Evolutionary conservation across 2,329 filamentous ascomycete genomes (phyloP), one percentile per base, ranked within the genome.

Genomic region (Domatiomyces catenatus): DNA sequence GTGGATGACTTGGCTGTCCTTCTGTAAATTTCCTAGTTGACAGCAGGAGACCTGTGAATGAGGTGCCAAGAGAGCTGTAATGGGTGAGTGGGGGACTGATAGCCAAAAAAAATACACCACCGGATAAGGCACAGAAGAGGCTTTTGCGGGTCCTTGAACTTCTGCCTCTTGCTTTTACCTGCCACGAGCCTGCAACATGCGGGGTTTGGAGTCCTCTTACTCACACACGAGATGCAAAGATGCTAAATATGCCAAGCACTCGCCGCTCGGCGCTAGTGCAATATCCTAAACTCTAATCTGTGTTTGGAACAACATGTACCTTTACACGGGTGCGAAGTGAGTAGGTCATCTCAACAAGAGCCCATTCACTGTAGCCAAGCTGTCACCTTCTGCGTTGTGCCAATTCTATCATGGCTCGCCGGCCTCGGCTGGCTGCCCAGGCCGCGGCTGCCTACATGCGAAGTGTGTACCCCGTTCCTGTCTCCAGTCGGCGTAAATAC

Each of bases 381-480:
- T 39, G 32, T 12, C 12, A 12, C 12, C 12, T 39, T 15, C 12
- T 39, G 10, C 32, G 10, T 39, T 12, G 10, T 39, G 32, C 32
- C 8, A 2, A 15, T 39, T 39, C 32, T 15, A 24, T 19, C 17
- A 73, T 73, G 70, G 66, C 69, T 50, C 63, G 69, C 58, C 70
- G 69, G 57, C 63, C 65, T 46, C 63, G 70, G 59, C 66, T 68
- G 48, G 70, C 70, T 59, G 70, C 69, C 17, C 68, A 71, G 56
- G 69, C 69, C 56, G 69, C 70, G 53, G 66, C 67, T n/a, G 65
- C 69, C 54, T 71, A 68, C 24, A 62, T 70, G 56, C 67, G 69
- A 71, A 60, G 56, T 67, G 62, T 17, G 46, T 43, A 15, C 45
- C 28, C 32, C 32, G 18, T 15, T 46, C 42, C 45, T 18, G 20